A percentile compares a stretch with the other conserved stretches of the same genome.
These are phyloP conservation scores for Turritis glabra DNA, from an alignment of 345 rosid species.

Conservation along the genomic window DNA sequence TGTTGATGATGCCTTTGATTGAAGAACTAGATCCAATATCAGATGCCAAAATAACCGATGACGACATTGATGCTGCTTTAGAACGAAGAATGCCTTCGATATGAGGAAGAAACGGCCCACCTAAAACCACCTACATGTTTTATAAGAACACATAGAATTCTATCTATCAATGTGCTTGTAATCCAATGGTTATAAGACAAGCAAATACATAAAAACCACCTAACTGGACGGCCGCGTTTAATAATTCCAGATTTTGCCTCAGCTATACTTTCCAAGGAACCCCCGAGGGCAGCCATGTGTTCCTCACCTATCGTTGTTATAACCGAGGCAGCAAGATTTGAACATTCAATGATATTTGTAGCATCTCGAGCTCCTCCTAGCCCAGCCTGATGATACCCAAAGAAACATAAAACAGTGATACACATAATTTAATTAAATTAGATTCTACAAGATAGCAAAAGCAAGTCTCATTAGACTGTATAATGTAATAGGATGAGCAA, in stretches of 20 bases:
- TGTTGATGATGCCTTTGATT: conserved; percentile 51
- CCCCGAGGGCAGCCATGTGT: conserved; percentile 83
- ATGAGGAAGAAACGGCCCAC: conserved; percentile 90
- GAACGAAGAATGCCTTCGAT: conserved; percentile 61
- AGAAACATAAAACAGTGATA: neutral
- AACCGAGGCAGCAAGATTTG: conserved; percentile 65
- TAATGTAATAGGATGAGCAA: neutral
- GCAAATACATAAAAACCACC: conserved; percentile 48
- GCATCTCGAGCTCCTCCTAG: conserved; percentile 96
- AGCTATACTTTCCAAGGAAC: conserved; percentile 86
- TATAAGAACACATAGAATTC: neutral
- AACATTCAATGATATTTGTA: conserved; percentile 64
- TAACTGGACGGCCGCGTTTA: conserved; percentile 77
- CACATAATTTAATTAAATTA: neutral
- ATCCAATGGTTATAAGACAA: neutral
- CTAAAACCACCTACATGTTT: conserved; percentile 42
- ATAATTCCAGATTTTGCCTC: conserved; percentile 87
- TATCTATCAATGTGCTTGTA: conserved; percentile 1
- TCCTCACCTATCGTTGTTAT: conserved; percentile 87
- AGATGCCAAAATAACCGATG: conserved; percentile 63
- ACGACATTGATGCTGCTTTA: conserved; percentile 57
- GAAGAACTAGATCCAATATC: conserved; percentile 51
- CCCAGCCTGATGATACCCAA: conserved; percentile 57
- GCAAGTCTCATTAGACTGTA: neutral
- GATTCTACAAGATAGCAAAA: neutral